These are phyloP conservation scores for Cryphonectria nitschkei DNA, from an alignment of 2,329 filamentous ascomycete species.

Conservation along the genomic window DNA sequence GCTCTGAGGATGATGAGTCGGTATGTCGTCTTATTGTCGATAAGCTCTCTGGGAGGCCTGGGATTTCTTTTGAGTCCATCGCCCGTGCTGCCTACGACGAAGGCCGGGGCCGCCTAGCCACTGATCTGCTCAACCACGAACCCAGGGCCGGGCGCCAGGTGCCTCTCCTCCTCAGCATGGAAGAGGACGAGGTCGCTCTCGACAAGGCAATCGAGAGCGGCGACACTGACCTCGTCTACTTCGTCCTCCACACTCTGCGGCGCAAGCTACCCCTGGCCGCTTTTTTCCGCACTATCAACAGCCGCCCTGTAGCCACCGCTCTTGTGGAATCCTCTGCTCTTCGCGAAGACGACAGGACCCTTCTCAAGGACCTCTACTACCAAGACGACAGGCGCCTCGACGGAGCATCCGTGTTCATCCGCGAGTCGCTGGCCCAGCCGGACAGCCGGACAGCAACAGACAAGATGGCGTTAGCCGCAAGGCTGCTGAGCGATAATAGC, in stretches of 20 bases:
- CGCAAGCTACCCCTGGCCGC: slow-evolving; percentile 86
- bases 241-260: slow-evolving; percentile 84
- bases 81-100: slow-evolving; percentile 93
- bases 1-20: slow-evolving; percentile 82
- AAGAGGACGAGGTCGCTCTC: slow-evolving; percentile 90
- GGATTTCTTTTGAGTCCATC: slow-evolving; percentile 95
- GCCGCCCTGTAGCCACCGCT: slow-evolving; percentile 81
- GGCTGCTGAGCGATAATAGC: slow-evolving; percentile 76
- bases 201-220: slow-evolving; percentile 97
- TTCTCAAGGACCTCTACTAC: slow-evolving; percentile 96
- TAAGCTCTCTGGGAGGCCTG: slow-evolving; percentile 82
- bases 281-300: slow-evolving; percentile 92
- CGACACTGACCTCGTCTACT: slow-evolving; percentile 90
- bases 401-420: slow-evolving; percentile 83
- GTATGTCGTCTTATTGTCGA: slow-evolving; percentile 87
- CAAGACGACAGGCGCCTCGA: slow-evolving; percentile 92
- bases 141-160: slow-evolving; percentile 95
- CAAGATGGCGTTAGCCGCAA: slow-evolving; percentile 85
- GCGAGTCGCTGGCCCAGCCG: slow-evolving; percentile 77
- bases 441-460: slow-evolving; percentile 73
- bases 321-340: slow-evolving; percentile 83
- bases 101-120: slow-evolving; percentile 85
- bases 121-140: slow-evolving; percentile 89
- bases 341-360: slow-evolving; percentile 70
- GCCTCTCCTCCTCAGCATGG: slow-evolving; percentile 89